Percentiles rank a stretch among this genome's conserved stretches.
Evolutionary conservation across 2,329 filamentous ascomycete genomes (phyloP).

Genomic region (Diaporthe australafricana): DNA sequence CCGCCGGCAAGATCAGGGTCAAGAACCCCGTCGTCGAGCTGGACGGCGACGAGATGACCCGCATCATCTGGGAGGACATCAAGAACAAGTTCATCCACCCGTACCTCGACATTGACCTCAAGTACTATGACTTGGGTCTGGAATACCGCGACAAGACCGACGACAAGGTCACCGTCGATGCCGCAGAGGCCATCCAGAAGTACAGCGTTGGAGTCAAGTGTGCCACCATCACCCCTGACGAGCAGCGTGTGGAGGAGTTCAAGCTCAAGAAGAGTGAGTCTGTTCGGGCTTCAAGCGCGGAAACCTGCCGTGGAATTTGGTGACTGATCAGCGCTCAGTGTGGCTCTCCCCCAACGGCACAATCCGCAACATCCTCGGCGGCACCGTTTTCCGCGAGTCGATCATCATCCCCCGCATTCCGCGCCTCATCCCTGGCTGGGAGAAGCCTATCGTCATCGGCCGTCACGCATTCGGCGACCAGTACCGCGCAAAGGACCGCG

Average conservation of each 20-base stretch:
- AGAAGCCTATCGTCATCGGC: conserved; percentile 98
- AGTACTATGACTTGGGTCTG: conserved; percentile 96
- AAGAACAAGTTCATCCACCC: conserved; percentile 99
- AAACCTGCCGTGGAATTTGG: background rate
- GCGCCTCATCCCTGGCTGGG: conserved; percentile 95
- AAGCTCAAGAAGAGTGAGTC: conserved; percentile 94
- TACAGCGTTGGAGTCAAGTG: conserved; percentile 99
- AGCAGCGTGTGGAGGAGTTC: conserved; percentile 96
- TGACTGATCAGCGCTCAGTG: conserved; percentile 65
- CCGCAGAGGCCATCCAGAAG: conserved; percentile 98
- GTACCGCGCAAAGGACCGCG: conserved; percentile 94
- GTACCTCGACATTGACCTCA: conserved; percentile 96
- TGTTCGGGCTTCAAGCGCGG: background rate
- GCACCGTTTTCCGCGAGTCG: conserved; percentile 98
- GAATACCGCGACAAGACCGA: conserved; percentile 96
- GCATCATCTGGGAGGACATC: conserved; percentile 99
- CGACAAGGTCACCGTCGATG: conserved; percentile 94
- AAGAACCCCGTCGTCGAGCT: conserved; percentile 99
- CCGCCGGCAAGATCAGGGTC: conserved; percentile 92
- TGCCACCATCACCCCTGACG: conserved; percentile 98
- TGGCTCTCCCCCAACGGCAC: conserved; percentile 98
- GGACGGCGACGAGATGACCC: conserved; percentile 95
- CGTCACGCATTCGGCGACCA: conserved; percentile 99
- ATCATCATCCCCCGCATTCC: conserved; percentile 96
- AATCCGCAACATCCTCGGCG: conserved; percentile 80